Conservation (phyloP, 257 asterid species). For the Nicotiana tabacum region DNA sequence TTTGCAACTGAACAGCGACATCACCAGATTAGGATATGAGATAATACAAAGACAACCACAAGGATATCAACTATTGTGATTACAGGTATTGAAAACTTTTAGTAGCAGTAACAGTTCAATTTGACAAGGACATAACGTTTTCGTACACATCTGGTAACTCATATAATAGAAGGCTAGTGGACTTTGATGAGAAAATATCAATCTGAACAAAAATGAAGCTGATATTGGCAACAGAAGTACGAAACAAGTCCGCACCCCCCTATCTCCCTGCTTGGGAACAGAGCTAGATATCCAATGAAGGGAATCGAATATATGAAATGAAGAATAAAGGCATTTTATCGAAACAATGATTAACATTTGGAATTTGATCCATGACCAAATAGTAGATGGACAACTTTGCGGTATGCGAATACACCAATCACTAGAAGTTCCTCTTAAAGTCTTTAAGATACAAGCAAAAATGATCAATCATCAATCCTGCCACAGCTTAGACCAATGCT, state of each 20-base stretch:
- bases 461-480: not conserved
- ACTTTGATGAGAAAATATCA: constrained; percentile 4
- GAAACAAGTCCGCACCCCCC: not conserved
- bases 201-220: not conserved
- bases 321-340: not conserved
- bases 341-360: not conserved
- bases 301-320: not conserved
- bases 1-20: constrained; percentile 32
- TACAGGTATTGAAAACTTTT: constrained; percentile 54
- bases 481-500: not conserved
- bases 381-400: not conserved
- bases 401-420: not conserved
- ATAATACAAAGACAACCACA: not conserved
- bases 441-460: not conserved
- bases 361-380: not conserved
- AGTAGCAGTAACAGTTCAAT: constrained; percentile 60
- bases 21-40: not conserved
- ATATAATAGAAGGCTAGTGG: not conserved
- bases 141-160: constrained; percentile 41
- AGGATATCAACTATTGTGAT: constrained; percentile 37
- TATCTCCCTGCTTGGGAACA: not conserved
- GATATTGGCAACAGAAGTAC: not conserved
- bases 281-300: not conserved
- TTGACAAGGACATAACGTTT: constrained; percentile 41
- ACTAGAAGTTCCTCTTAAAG: not conserved